Conservation (phyloP, 148 eudicot species). For the Limonium bicolor region DNA sequence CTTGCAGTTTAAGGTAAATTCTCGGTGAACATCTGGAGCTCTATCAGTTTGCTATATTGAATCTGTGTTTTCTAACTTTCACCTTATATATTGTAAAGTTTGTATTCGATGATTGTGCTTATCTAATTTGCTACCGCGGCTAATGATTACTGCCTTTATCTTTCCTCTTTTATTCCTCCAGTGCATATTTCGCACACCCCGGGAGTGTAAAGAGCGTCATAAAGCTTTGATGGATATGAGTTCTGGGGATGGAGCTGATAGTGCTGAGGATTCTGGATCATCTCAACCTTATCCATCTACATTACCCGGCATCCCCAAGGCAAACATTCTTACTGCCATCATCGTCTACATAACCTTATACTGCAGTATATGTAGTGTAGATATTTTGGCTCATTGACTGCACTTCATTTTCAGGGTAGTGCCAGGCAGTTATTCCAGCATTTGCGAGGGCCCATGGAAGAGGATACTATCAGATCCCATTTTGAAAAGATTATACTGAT, state of each 20-base stretch:
- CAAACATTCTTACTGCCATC: slow-evolving; percentile 7
- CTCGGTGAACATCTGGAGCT: not conserved
- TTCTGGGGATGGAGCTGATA: slow-evolving; percentile 86
- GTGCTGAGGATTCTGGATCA: slow-evolving; percentile 96
- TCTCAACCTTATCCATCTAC: slow-evolving; percentile 88
- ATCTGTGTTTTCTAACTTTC: not conserved
- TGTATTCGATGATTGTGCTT: not conserved
- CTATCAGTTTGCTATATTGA: not conserved
- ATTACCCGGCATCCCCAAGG: slow-evolving; percentile 98
- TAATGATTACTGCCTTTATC: not conserved
- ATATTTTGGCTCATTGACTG: not conserved
- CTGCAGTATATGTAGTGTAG: not conserved
- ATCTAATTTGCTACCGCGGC: too few species aligned
- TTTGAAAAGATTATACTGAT: slow-evolving; percentile 67
- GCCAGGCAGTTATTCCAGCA: slow-evolving; percentile 87
- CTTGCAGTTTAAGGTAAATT: slow-evolving; percentile 70
- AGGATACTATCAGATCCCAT: slow-evolving; percentile 78
- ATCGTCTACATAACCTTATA: not conserved
- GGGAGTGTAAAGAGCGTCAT: slow-evolving; percentile 90
- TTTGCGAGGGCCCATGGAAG: slow-evolving; percentile 88
- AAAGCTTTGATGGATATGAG: slow-evolving; percentile 57
- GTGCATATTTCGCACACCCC: slow-evolving; percentile 73
- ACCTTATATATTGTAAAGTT: not conserved
- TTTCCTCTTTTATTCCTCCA: slow-evolving; percentile 15
- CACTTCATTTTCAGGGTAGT: slow-evolving; percentile 52